Evolutionary conservation across 2,329 filamentous ascomycete species (phyloP).

Genomic region (Ascochyta rabiei): DNA sequence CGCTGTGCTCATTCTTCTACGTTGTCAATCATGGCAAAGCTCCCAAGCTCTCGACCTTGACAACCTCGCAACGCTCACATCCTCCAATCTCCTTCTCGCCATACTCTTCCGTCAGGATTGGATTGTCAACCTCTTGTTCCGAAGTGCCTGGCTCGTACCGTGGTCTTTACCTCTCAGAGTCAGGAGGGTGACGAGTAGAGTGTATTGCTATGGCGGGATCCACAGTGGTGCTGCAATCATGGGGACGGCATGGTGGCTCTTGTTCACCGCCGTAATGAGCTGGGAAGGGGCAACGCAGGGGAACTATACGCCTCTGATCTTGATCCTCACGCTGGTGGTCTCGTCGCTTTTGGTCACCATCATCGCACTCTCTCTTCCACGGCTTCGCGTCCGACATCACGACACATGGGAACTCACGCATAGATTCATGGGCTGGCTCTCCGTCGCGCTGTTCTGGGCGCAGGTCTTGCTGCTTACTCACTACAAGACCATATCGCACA

Average conservation of each 20-base stretch:
- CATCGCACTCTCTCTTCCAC: slow-evolving; percentile 32
- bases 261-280: slow-evolving; percentile 45
- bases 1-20: slow-evolving; percentile 23
- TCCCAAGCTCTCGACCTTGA: background rate
- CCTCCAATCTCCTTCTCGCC: slow-evolving; percentile 40
- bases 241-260: slow-evolving; percentile 51
- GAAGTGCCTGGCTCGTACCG: slow-evolving; percentile 39
- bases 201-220: slow-evolving; percentile 44
- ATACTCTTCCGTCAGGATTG: slow-evolving; percentile 43
- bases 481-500: background rate
- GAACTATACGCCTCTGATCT: slow-evolving; percentile 15
- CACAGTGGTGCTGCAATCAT: slow-evolving; percentile 43
- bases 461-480: slow-evolving; percentile 29
- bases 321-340: slow-evolving; percentile 31
- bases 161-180: slow-evolving; percentile 32
- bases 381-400: slow-evolving; percentile 32
- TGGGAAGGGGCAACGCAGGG: slow-evolving; percentile 25
- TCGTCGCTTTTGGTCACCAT: slow-evolving; percentile 31
- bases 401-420: slow-evolving; percentile 45
- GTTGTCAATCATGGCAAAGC: slow-evolving; percentile 1
- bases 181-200: slow-evolving; percentile 30
- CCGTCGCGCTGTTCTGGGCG: slow-evolving; percentile 37
- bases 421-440: slow-evolving; percentile 44
- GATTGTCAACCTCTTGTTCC: slow-evolving; percentile 39
- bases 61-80: slow-evolving; percentile 37